Conservation (phyloP, 83 land plant genomes). For the Diphasiastrum complanatum region DNA sequence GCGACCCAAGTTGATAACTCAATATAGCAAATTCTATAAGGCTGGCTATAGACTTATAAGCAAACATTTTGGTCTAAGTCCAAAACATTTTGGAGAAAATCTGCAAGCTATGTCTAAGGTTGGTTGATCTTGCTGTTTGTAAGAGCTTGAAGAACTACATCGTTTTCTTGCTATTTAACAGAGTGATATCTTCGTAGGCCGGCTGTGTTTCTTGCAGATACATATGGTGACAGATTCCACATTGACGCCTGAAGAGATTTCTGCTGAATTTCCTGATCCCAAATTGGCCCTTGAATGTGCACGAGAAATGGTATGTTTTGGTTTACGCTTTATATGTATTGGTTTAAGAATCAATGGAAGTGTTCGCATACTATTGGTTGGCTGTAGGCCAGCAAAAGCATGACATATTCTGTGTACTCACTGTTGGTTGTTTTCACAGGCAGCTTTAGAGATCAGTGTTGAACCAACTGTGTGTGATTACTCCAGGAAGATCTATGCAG, state of each 20-base stretch:
- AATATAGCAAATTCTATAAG: conserved; percentile 65
- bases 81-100: conserved; percentile 66
- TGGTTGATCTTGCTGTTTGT: conserved; percentile 21
- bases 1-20: conserved; percentile 63
- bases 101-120: conserved; percentile 56
- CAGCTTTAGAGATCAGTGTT: conserved; percentile 81
- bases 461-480: conserved; percentile 78
- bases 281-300: conserved; percentile 78
- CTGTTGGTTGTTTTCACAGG: conserved; percentile 50
- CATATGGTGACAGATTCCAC: conserved; percentile 61
- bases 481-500: conserved; percentile 55
- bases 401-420: no score
- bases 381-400: no score
- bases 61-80: conserved; percentile 59
- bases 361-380: no score
- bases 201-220: no score
- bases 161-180: no score
- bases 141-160: conserved; percentile 54
- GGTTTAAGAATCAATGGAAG: no score
- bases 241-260: conserved; percentile 79
- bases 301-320: no score
- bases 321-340: no score
- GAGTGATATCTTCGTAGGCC: no score
- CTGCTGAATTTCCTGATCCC: conserved; percentile 51
- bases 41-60: conserved; percentile 61